Evolutionary conservation across 1,284 basidiomycete species (phyloP).

Genomic region (Singerocomus rubriflavus): DNA sequence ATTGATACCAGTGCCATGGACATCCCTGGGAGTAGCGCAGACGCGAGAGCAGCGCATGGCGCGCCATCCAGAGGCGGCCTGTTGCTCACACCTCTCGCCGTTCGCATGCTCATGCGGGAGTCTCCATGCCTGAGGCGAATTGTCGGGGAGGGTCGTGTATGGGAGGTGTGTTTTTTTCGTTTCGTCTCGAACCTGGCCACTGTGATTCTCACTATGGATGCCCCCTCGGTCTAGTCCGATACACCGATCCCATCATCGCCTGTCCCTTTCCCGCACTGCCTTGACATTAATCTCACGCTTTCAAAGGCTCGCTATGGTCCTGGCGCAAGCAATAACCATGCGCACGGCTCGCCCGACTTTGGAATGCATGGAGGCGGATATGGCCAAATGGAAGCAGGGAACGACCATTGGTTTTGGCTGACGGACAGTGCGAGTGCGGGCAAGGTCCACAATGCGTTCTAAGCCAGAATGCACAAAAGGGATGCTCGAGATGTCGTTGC

Average conservation of each 20-base stretch:
- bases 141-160: slow-evolving; percentile 51
- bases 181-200: not conserved
- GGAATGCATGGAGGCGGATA: slow-evolving; percentile 20
- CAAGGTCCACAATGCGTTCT: slow-evolving; percentile 4
- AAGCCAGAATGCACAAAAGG: not conserved
- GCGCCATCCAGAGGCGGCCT: not conserved
- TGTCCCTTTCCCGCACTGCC: slow-evolving; percentile 4
- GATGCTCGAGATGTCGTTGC: not conserved
- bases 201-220: not conserved
- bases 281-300: slow-evolving; percentile 18
- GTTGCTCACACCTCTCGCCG: slow-evolving; percentile 16
- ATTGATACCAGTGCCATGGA: slow-evolving; percentile 14
- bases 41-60: not conserved
- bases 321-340: slow-evolving; percentile 14
- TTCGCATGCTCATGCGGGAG: slow-evolving; percentile 27
- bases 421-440: slow-evolving; percentile 11
- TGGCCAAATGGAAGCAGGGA: slow-evolving; percentile 17
- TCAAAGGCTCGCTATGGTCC: slow-evolving; percentile 12
- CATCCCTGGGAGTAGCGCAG: not conserved
- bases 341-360: slow-evolving; percentile 15
- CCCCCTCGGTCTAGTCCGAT: slow-evolving; percentile 13
- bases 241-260: slow-evolving; percentile 12
- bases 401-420: slow-evolving; percentile 30
- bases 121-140: slow-evolving; percentile 36
- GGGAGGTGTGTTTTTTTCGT: slow-evolving; percentile 44